Base-by-base conservation (phyloP, 2,329 filamentous ascomycete genomes). In the Ceratocystis colombiana region DNA sequence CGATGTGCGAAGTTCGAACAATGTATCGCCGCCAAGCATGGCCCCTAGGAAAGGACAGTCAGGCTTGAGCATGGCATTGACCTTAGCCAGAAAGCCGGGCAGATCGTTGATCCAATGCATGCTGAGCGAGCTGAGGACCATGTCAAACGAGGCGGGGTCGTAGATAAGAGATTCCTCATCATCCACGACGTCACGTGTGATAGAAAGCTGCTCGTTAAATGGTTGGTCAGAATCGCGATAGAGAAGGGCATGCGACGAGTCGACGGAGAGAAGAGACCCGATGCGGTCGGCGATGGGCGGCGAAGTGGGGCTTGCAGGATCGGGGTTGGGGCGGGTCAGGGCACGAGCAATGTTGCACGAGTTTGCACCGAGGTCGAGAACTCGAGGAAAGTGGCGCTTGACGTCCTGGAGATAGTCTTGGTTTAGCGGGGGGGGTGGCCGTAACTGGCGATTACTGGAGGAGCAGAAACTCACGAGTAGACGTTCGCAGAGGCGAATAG, bases 21-120 rank as follows among this genome's bases (percentile, higher is more conserved):
- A 81, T 6, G 89, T 93, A 75, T 99, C 94, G 0, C 94, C 94
- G 66, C 94, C 94, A 68, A 96, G 87, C 92, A 99, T 99, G 70
- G 93, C 93, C 15, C 89, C 93, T 61, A 99, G 86, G 73, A 99
- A 96, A 1, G 95, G 91, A 66, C 84, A 82, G 74, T 99, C 94
- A 0, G 93, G 91, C 76, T 95, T 96, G 30, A 99, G 82, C 44
- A 95, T 79, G 70, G 84, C 82, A 78, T 96, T 96, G 73, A 96
- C 88, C 73, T 96, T 90, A 1, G 86, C 80, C 1, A 99, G 81
- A 10, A 95, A 79, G 0, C 88, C 89, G 0, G 94, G 94, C 4
- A 99, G 83, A 75, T 99, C 90, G 74, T 99, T 99, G 79, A 96
- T 88, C 94, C 94, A 99, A 76, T 99, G 94, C 74, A 99, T 80